Conservation (phyloP, 2,329 filamentous ascomycete genomes). For the Sporothrix humicola region DNA sequence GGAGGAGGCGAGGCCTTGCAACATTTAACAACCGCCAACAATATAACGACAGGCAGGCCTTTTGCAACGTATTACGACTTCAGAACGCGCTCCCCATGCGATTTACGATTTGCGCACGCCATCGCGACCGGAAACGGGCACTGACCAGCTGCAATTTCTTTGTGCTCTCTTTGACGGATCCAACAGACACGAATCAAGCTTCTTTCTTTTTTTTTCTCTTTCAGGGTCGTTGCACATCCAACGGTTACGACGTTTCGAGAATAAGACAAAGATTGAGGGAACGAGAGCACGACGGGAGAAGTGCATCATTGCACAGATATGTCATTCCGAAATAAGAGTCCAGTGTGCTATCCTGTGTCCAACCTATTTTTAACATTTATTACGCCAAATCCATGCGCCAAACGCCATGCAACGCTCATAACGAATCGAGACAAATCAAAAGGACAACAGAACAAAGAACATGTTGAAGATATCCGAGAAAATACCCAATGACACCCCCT, state of each 20-base stretch:
- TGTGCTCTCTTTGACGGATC: neutral
- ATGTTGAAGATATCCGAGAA: neutral
- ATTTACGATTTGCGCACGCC: neutral
- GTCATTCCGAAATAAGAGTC: neutral
- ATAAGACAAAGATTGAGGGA: too few relatives aligned
- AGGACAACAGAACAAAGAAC: neutral
- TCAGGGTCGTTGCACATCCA: neutral
- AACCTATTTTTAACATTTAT: slow-evolving; percentile 3
- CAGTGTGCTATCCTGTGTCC: too few relatives aligned
- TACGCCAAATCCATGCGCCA: slow-evolving; percentile 12
- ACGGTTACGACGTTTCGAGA: neutral
- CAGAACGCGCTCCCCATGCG: neutral
- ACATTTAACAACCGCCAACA: neutral
- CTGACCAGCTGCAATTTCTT: neutral
- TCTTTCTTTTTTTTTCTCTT: neutral
- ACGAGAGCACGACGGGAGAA: neutral
- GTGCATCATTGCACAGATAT: slow-evolving; percentile 9
- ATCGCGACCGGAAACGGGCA: slow-evolving; percentile 14
- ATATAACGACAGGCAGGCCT: neutral
- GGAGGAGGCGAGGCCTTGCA: neutral
- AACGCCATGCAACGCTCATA: slow-evolving; percentile 20
- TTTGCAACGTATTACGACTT: neutral
- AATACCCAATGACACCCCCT: neutral
- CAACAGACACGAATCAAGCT: neutral
- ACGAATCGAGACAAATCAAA: neutral